Base-by-base conservation (phyloP, 495 filamentous ascomycete species). In the Tetracladium marchalianum region DNA sequence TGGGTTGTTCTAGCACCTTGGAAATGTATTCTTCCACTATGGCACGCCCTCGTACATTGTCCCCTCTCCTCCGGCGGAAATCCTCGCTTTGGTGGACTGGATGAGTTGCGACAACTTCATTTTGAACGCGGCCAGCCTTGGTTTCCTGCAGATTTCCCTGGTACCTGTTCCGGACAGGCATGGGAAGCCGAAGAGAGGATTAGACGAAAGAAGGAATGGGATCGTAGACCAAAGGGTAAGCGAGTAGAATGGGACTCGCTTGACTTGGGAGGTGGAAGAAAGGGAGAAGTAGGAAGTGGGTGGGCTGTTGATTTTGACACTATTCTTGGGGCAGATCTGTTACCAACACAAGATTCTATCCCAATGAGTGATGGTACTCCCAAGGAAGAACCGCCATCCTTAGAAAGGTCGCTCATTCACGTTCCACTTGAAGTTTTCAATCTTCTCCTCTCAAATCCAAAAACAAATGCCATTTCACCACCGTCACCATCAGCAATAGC, bases 1-100 rank as follows among this genome's bases (percentile, higher is more conserved):
- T 97, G 90, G 89, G 93, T 84, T 1, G 54, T 98, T 1, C 70
- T 97, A 27, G 68, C 92, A 2, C 92, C 92, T 0, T 97, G 92
- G 90, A 90, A 88, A 56, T 95, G 87, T 52, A 82, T 96, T 24
- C 63, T 73, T 16, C 80, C 88, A 1, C 66, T 97, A 32, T 98
- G 92, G 92, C 85, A 90, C 55, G 73, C 77, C 12, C 55, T 98
- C 11, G 82, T 95, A 76, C 85, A 85, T 57, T 90, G 85, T 57
- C 87, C 89, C 0, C 69, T 93, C 1, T 86, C 84, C 2, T 82
- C 80, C 10, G 85, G 87, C 18, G 78, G 84, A 1, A 88, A 84
- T 38, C 78, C 85, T 8, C 72, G 82, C 24, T 87, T 96, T 53
- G 90, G 87, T 13, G 90, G 92, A 2, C 53, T 96, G 22, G 71